These are phyloP conservation scores for Aspergillus sp. DNA, from an alignment of 2,329 filamentous ascomycete genomes.

Conservation along the genomic window DNA sequence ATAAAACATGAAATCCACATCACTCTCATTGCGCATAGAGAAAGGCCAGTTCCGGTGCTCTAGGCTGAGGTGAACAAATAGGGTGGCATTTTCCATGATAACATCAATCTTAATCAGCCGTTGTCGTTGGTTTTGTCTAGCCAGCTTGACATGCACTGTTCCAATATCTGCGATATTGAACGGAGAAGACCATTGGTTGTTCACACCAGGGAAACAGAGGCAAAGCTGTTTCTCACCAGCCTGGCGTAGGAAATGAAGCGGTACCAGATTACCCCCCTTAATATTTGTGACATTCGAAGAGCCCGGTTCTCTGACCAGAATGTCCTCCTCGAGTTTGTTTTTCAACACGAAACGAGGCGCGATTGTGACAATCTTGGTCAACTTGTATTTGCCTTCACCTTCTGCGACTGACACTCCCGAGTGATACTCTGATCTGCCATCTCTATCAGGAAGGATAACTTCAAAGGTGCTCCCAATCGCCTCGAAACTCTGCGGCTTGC, in stretches of 20 bases:
- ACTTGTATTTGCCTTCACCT: conserved; percentile 95
- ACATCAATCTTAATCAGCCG: conserved; percentile 84
- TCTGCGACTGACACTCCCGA: conserved; percentile 85
- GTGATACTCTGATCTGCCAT: conserved; percentile 78
- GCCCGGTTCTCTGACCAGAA: conserved; percentile 87
- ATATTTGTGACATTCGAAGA: conserved; percentile 82
- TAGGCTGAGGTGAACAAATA: conserved; percentile 86
- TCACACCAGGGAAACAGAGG: conserved; percentile 87
- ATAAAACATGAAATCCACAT: conserved; percentile 94
- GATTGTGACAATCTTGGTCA: conserved; percentile 93
- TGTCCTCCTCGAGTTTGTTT: conserved; percentile 85
- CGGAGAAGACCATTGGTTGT: conserved; percentile 96
- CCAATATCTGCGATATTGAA: conserved; percentile 97
- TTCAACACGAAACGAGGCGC: conserved; percentile 91
- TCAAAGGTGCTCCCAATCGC: conserved; percentile 92
- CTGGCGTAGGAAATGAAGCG: conserved; percentile 86
- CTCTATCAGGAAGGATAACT: conserved; percentile 74
- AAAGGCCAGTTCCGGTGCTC: conserved; percentile 98
- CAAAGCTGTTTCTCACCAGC: conserved; percentile 83
- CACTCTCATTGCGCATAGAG: conserved; percentile 97
- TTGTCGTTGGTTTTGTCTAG: conserved; percentile 86
- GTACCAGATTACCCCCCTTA: conserved; percentile 74
- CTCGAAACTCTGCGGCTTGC: conserved; percentile 96
- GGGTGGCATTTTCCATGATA: conserved; percentile 86
- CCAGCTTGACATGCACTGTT: conserved; percentile 88